Evolutionary conservation across 1,284 basidiomycete species (phyloP), one percentile per base, ranked within the genome.

Genomic region (Veloboletus limbatus): DNA sequence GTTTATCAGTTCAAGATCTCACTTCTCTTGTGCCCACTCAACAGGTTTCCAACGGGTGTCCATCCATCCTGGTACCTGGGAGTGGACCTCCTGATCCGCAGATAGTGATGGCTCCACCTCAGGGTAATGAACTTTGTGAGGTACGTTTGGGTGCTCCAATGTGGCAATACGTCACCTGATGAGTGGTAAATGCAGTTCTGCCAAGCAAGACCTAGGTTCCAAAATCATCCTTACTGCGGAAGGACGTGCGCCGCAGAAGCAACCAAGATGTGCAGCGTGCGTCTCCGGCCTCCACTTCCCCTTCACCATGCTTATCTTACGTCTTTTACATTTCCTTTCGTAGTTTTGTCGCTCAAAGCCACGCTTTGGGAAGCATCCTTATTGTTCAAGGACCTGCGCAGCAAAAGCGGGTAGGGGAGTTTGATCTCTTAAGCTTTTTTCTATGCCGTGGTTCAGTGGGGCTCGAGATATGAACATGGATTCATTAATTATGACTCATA

Each of bases 181-280:
- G 32, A n/a, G 47, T 40, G 17, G 16, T 47, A 24, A 9, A 33
- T 35, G 8, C 43, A 82, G 81, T 75, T 76, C 45, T 83, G 81
- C 52, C 72, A 76, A 50, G 66, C 70, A 58, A 78, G 77, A 51
- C 78, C 79, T 20, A 80, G 72, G 56, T 78, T 74, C 51, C 69
- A 67, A 17, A 70, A 65, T 44, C 73, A 78, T 54, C 65, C 71
- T 14, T 82, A 76, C 51, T 83, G 81, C 54, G 79, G 79, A 34
- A 78, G 80, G 66, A 81, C 76, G 36, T 83, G 81, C 55, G 79
- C 78, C 16, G 57, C 65, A 22, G 69, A 78, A 55, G 79, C 74
- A 33, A 45, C 53, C 25, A 65, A 58, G 45, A 51, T 53, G 49
- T 67, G 65, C 27, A 60, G 52, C 9, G 65, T 66, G 36, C 18